Percentiles rank a stretch among this genome's conserved stretches.
Conservation (phyloP, 768 basidiomycete species). For the Exidia glandulosa region DNA sequence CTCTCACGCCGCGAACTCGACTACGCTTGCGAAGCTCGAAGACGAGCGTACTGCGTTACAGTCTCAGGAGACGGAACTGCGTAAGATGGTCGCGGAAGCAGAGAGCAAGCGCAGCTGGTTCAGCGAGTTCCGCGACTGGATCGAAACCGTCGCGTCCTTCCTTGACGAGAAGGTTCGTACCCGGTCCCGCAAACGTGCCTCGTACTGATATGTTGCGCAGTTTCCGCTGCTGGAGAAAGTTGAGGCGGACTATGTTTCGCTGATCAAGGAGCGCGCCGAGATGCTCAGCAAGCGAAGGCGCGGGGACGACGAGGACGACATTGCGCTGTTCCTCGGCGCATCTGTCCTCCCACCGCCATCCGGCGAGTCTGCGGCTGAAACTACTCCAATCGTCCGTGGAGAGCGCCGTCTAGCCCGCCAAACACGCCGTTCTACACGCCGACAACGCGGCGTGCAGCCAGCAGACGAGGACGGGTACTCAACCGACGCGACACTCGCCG, state of each 20-base stretch:
- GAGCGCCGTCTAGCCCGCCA: slow-evolving; percentile 50
- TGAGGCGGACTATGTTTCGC: slow-evolving; percentile 61
- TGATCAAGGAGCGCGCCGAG: slow-evolving; percentile 62
- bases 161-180: slow-evolving; percentile 70
- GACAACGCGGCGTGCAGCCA: slow-evolving; percentile 9
- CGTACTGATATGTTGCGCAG: slow-evolving; percentile 26
- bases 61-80: slow-evolving; percentile 57
- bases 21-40: slow-evolving; percentile 43
- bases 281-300: slow-evolving; percentile 57
- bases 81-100: slow-evolving; percentile 60
- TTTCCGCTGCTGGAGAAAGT: slow-evolving; percentile 68
- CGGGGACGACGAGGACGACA: slow-evolving; percentile 75
- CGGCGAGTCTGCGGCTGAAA: slow-evolving; percentile 52
- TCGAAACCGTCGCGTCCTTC: slow-evolving; percentile 75
- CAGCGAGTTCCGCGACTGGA: slow-evolving; percentile 61
- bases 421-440: slow-evolving; percentile 41
- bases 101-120: slow-evolving; percentile 81
- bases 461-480: slow-evolving; percentile 68
- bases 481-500: slow-evolving; percentile 65
- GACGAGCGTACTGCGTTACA: slow-evolving; percentile 58
- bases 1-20: slow-evolving; percentile 56
- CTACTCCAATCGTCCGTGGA: slow-evolving; percentile 32
- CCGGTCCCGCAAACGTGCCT: not conserved
- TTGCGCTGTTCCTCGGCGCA: slow-evolving; percentile 55
- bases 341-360: slow-evolving; percentile 27